Conservation (phyloP, 2,329 filamentous ascomycete genomes). For the Epichloe elymi region DNA sequence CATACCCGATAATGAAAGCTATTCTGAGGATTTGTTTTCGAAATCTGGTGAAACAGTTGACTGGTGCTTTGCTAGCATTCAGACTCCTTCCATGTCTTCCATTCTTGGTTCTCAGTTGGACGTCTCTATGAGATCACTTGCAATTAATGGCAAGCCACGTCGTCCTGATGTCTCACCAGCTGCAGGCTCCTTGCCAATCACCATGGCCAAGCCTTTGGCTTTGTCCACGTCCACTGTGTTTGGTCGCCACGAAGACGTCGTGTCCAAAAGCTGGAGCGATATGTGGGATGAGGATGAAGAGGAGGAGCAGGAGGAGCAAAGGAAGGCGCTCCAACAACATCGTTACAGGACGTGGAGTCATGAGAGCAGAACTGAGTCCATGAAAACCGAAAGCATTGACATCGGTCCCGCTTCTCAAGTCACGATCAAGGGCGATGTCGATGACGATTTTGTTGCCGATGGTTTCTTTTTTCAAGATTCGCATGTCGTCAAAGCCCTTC, state of each 20-base stretch:
- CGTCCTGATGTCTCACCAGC: slow-evolving; percentile 39
- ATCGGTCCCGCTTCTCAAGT: slow-evolving; percentile 12
- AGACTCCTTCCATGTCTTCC: slow-evolving; percentile 73
- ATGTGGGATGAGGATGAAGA: slow-evolving; percentile 90
- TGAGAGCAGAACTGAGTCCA: slow-evolving; percentile 41
- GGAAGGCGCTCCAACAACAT: slow-evolving; percentile 45
- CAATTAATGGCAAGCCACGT: slow-evolving; percentile 31
- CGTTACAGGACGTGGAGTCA: slow-evolving; percentile 71
- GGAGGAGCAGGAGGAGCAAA: slow-evolving; percentile 54
- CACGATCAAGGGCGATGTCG: slow-evolving; percentile 37
- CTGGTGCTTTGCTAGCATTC: slow-evolving; percentile 66
- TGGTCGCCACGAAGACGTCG: slow-evolving; percentile 60
- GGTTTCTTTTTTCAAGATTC: slow-evolving; percentile 68
- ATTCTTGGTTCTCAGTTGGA: slow-evolving; percentile 73
- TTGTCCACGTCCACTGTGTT: slow-evolving; percentile 69
- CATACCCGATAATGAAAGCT: slow-evolving; percentile 70
- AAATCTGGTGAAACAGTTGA: slow-evolving; percentile 59
- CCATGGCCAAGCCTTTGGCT: slow-evolving; percentile 60
- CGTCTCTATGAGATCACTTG: slow-evolving; percentile 64
- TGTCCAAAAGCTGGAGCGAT: slow-evolving; percentile 99
- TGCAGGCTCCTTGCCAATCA: slow-evolving; percentile 63
- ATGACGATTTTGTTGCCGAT: slow-evolving; percentile 53
- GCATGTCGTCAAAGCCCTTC: slow-evolving; percentile 23
- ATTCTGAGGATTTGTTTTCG: slow-evolving; percentile 75
- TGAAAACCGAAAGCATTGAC: slow-evolving; percentile 12